These are phyloP conservation scores for Candida odintsovae DNA, from an alignment of 805 yeast species.

Conservation along the genomic window DNA sequence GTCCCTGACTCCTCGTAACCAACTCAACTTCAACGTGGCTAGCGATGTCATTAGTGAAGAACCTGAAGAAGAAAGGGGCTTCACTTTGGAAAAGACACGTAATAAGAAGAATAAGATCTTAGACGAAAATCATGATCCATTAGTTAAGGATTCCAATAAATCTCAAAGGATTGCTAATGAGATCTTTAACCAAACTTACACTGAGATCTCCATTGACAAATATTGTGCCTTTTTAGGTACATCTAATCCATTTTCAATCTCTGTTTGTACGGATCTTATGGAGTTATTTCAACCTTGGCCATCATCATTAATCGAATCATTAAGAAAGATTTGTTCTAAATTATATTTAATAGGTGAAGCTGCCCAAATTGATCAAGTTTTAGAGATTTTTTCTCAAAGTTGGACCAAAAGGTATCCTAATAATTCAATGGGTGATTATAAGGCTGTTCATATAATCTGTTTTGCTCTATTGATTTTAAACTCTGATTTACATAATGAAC, in stretches of 20 bases:
- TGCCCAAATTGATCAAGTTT: constrained; percentile 69
- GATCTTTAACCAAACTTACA: constrained; percentile 27
- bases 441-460: constrained; percentile 64
- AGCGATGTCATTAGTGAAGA: constrained; percentile 17
- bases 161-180: constrained; percentile 24
- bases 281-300: constrained; percentile 37
- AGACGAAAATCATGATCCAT: neutral
- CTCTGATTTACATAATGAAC: constrained; percentile 66
- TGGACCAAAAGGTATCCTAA: constrained; percentile 49
- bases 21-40: constrained; percentile 11
- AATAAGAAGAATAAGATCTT: neutral
- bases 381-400: constrained; percentile 60
- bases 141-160: neutral
- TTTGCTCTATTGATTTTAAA: constrained; percentile 69
- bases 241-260: constrained; percentile 8
- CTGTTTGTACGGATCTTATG: constrained; percentile 32
- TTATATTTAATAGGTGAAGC: constrained; percentile 80
- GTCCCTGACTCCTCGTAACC: constrained; percentile 5
- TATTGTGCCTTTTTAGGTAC: constrained; percentile 38
- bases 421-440: constrained; percentile 42
- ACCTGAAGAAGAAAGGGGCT: constrained; percentile 11
- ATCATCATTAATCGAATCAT: constrained; percentile 46
- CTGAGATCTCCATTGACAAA: constrained; percentile 31
- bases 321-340: constrained; percentile 56
- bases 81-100: neutral